Base-by-base conservation (phyloP, 2,329 filamentous ascomycete genomes). In the Nigrospora sphaerica region DNA sequence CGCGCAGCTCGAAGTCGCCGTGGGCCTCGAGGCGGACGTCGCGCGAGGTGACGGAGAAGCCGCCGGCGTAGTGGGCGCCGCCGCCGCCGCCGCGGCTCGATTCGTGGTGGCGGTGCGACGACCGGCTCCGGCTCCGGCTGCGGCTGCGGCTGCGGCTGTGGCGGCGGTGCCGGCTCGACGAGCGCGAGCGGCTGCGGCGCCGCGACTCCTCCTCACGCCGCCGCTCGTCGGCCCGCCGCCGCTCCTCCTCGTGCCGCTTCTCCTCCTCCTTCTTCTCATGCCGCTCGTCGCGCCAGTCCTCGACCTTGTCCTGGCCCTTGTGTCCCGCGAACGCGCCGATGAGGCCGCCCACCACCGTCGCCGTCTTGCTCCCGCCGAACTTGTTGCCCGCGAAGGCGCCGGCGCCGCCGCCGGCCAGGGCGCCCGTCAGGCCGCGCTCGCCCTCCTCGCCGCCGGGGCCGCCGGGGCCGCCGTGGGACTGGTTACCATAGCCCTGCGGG, bases 401-500 rank as follows among this genome's bases (percentile, higher is more conserved):
- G 34, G 65, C 68, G 0, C 66, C 61, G 35, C 63, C 68, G 6
- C 68, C 68, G 14, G 63, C 67, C 4, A 70, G 46, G 1, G 65
- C 67, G 37, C 68, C 68, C 50, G 67, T 58, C 13, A 71, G 43
- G 19, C 68, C 68, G 23, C 69, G 66, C 45, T 71, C 68, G n/a
- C 66, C 67, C 6, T 65, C 63, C 34, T 46, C 34, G 33, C 43
- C 43, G 12, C 34, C 36, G 10, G 47, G 54, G 4, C 57, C 62
- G 2, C 48, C 58, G 0, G 46, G 53, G 19, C 53, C 57, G 13
- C 34, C 45, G 39, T 49, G 34, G 4, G 14, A 19, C 43, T 32
- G 47, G 33, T 14, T 47, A 36, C 17, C 47, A 12, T 45, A 28
- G 6, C 34, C 28, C 36, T 45, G 43, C 11, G 32, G 34, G 14